Evolutionary conservation across 768 basidiomycete species (phyloP).

Genomic region (Suillus subaureus): DNA sequence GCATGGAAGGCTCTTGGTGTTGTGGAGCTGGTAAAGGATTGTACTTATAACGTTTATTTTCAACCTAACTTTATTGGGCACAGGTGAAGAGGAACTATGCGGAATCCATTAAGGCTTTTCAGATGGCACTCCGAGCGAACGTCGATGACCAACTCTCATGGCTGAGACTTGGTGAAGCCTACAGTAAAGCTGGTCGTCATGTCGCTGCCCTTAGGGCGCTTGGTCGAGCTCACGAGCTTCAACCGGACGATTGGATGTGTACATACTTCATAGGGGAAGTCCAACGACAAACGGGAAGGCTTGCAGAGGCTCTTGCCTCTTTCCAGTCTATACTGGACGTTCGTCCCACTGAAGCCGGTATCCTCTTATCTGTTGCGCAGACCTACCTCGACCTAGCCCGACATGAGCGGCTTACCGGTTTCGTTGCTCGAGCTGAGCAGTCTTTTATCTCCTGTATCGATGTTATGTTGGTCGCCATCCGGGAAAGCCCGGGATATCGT

Average conservation of each 20-base stretch:
- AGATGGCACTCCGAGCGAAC: slow-evolving; percentile 81
- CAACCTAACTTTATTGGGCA: slow-evolving; percentile 1
- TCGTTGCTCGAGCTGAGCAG: slow-evolving; percentile 69
- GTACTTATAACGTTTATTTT: slow-evolving; percentile 14
- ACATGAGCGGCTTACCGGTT: slow-evolving; percentile 67
- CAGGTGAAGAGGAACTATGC: slow-evolving; percentile 71
- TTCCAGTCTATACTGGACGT: slow-evolving; percentile 57
- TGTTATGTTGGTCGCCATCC: slow-evolving; percentile 50
- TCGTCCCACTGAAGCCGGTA: slow-evolving; percentile 70
- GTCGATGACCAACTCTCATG: slow-evolving; percentile 80
- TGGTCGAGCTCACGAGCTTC: slow-evolving; percentile 68
- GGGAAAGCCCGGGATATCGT: slow-evolving; percentile 62
- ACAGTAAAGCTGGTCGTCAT: slow-evolving; percentile 84
- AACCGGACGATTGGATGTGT: slow-evolving; percentile 82
- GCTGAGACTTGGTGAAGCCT: slow-evolving; percentile 91
- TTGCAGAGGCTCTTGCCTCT: slow-evolving; percentile 69
- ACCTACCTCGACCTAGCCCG: slow-evolving; percentile 73
- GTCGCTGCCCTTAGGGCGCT: slow-evolving; percentile 90
- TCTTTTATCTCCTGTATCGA: slow-evolving; percentile 68
- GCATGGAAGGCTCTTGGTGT: slow-evolving; percentile 97
- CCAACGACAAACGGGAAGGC: slow-evolving; percentile 74
- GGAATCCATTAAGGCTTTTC: slow-evolving; percentile 80
- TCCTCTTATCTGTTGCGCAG: slow-evolving; percentile 70
- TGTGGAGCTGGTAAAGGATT: slow-evolving; percentile 75
- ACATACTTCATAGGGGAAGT: slow-evolving; percentile 84